A percentile compares a stretch with the other conserved stretches of the same genome.
These are phyloP conservation scores for Mortierella sp. DNA, from an alignment of 371 early-diverging fungal species.

Conservation along the genomic window DNA sequence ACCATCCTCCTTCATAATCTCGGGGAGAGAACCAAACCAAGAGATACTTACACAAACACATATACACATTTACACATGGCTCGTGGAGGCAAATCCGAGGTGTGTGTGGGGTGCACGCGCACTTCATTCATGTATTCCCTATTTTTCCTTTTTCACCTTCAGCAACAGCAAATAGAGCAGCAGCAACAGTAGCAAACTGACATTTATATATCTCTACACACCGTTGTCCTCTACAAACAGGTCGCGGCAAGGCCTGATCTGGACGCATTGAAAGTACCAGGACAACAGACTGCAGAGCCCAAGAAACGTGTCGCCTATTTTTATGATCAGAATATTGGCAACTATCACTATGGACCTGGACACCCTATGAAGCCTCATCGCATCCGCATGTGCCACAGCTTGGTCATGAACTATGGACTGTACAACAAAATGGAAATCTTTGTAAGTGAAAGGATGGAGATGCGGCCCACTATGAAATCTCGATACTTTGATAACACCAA, in stretches of 20 bases:
- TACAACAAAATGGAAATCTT: slow-evolving; percentile 95
- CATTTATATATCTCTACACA: not conserved
- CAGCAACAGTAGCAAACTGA: not conserved
- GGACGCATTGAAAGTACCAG: slow-evolving; percentile 32
- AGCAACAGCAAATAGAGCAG: not conserved
- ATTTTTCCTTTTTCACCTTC: not conserved
- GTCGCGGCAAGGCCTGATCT: slow-evolving; percentile 15
- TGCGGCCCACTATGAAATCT: not conserved
- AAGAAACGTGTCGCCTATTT: slow-evolving; percentile 83
- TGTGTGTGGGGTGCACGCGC: not conserved
- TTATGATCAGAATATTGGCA: slow-evolving; percentile 89
- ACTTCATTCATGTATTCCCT: not conserved
- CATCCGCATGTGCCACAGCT: slow-evolving; percentile 97
- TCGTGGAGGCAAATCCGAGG: slow-evolving; percentile 41
- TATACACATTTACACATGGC: slow-evolving; percentile 17
- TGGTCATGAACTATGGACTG: slow-evolving; percentile 96
- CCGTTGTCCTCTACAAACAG: not conserved
- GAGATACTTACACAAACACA: not conserved
- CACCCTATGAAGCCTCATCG: slow-evolving; percentile 99
- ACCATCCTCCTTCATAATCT: not conserved
- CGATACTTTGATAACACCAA: not conserved
- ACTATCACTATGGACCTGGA: slow-evolving; percentile 90
- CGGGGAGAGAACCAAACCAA: not conserved
- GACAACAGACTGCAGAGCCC: slow-evolving; percentile 46
- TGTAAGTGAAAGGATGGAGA: slow-evolving; percentile 57